A percentile compares a stretch with the other conserved stretches of the same genome.
phyloP scores from a whole-genome alignment of 2,329 filamentous ascomycete species.

The Periconia sp. region DNA sequence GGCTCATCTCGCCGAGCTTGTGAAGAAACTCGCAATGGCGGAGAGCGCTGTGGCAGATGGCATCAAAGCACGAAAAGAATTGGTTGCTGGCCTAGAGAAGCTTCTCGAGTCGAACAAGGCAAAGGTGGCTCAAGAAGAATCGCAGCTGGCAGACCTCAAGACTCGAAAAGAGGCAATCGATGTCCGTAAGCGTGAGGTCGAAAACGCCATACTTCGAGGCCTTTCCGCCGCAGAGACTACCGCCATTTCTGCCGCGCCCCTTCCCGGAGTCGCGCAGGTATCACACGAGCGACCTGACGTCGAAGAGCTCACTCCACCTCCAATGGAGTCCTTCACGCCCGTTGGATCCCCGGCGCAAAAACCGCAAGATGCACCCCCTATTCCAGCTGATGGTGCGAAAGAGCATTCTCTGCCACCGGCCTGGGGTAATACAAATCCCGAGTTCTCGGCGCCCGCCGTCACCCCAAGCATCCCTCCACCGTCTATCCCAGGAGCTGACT shows the following conservation, averaged over 20 bases:
- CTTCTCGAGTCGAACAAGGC: slow-evolving; percentile 73
- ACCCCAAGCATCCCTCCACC: slow-evolving; percentile 25
- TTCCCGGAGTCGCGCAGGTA: slow-evolving; percentile 15
- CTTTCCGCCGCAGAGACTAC: slow-evolving; percentile 64
- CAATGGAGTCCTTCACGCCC: slow-evolving; percentile 59
- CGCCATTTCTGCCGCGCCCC: slow-evolving; percentile 46
- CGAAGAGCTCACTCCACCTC: slow-evolving; percentile 83
- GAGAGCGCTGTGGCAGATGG: slow-evolving; percentile 87
- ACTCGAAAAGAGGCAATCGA: slow-evolving; percentile 74
- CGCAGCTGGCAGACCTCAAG: slow-evolving; percentile 63
- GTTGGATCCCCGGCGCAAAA: slow-evolving; percentile 46
- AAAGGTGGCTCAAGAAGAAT: slow-evolving; percentile 70
- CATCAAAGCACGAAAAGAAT: slow-evolving; percentile 77
- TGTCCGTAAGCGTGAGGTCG: slow-evolving; percentile 81
- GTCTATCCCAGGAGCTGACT: slow-evolving; percentile 25
- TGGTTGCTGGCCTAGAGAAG: slow-evolving; percentile 81
- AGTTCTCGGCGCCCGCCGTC: slow-evolving; percentile 22
- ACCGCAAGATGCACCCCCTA: slow-evolving; percentile 26
- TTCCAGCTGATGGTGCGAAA: slow-evolving; percentile 32
- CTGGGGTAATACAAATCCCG: slow-evolving; percentile 23
- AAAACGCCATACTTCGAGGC: slow-evolving; percentile 86
- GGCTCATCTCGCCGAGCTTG: slow-evolving; percentile 82
- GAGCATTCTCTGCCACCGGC: slow-evolving; percentile 13
- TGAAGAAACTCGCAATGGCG: slow-evolving; percentile 84
- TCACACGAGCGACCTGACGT: slow-evolving; percentile 10